Evolutionary conservation across 1,284 basidiomycete species (phyloP).

Genomic region (Golubevia sp.): DNA sequence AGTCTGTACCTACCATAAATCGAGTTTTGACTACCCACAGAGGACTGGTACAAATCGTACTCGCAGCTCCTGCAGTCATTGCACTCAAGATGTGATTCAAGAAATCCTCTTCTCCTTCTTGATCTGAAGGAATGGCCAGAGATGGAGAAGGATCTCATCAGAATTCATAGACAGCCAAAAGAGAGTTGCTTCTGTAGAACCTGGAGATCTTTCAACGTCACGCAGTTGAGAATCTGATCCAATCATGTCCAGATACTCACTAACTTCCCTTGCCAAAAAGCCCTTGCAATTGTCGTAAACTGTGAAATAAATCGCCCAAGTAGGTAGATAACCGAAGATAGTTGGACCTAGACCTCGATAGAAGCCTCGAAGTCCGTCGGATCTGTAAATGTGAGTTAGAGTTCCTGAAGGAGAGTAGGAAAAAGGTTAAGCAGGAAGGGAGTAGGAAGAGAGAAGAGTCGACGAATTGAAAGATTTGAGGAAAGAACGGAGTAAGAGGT

Average conservation of each 20-base stretch:
- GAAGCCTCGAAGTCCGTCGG: conserved; percentile 53
- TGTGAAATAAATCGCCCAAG: conserved; percentile 60
- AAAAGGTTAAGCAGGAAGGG: neutral
- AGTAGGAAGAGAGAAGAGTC: neutral
- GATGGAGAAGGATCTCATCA: conserved; percentile 3
- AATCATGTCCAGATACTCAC: conserved; percentile 6
- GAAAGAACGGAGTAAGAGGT: neutral
- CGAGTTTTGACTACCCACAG: conserved; percentile 60
- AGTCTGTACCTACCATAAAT: conserved; percentile 32
- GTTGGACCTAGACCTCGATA: conserved; percentile 57
- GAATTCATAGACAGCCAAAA: conserved; percentile 9
- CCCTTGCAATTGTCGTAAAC: conserved; percentile 50
- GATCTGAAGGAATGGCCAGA: neutral
- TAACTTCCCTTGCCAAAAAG: conserved; percentile 3
- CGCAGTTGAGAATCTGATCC: no score
- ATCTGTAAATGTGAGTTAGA: conserved; percentile 36
- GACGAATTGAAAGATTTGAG: neutral
- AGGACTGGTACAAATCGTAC: conserved; percentile 51
- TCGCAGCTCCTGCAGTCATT: conserved; percentile 50
- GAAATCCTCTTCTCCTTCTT: conserved; percentile 17
- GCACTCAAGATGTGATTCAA: conserved; percentile 49
- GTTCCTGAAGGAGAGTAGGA: conserved; percentile 9
- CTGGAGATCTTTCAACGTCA: no score
- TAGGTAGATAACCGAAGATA: conserved; percentile 57
- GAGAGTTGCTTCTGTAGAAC: no score